phyloP scores from a whole-genome alignment of 2,329 filamentous ascomycete genomes.

The Fusarium stilboides region DNA sequence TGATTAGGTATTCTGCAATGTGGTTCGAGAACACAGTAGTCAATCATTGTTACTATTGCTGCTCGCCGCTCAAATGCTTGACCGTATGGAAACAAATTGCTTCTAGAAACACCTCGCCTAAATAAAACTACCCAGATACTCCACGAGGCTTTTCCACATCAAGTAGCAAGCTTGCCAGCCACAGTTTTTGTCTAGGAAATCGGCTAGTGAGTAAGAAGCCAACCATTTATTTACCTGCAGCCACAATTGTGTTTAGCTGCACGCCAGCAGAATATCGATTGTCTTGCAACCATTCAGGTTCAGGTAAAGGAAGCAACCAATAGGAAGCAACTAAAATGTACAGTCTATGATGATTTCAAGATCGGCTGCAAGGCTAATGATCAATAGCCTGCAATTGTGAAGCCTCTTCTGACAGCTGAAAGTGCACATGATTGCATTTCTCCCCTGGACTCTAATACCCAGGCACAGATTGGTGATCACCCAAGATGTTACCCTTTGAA shows the following conservation, averaged over 20 bases:
- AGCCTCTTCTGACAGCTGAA: background rate
- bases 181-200: constrained; percentile 11
- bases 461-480: constrained; percentile 6
- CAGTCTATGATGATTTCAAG: constrained; percentile 1
- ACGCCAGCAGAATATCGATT: constrained; percentile 17
- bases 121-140: constrained; percentile 4
- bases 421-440: background rate
- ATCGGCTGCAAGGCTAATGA: constrained; percentile 3
- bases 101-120: constrained; percentile 28
- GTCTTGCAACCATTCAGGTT: constrained; percentile 7
- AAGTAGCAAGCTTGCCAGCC: constrained; percentile 2
- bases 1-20: constrained; percentile 10
- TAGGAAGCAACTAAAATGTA: background rate
- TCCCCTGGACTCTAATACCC: background rate
- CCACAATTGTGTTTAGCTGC: constrained; percentile 19
- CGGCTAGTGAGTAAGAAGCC: constrained; percentile 10
- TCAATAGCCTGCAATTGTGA: constrained; percentile 5
- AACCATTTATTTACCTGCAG: constrained; percentile 9
- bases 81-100: constrained; percentile 8
- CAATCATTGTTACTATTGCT: too few relatives aligned
- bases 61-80: background rate
- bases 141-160: constrained; percentile 12
- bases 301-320: background rate
- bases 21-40: constrained; percentile 6
- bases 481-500: background rate